Base-by-base conservation (phyloP, 805 yeast species). In the Candida fluviatilis region DNA sequence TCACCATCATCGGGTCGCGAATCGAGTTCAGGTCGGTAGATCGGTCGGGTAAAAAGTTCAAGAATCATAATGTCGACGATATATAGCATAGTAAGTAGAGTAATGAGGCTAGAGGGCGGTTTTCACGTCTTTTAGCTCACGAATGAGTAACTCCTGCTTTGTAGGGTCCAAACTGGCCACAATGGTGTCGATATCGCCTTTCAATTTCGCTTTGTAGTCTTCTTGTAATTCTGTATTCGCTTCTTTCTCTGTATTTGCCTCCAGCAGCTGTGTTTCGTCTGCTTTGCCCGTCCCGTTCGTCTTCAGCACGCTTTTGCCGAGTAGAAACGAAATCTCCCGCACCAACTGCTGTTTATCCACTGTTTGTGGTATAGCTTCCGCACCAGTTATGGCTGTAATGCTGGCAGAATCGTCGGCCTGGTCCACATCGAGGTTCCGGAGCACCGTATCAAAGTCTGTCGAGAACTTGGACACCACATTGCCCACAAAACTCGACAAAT, bases 31-130 rank as follows among this genome's bases (percentile, higher is more conserved):
- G 95, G 55, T 71, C 90, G 30, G 77, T 78, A 7, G 97, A 90
- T 50, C 70, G 98, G 41, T 79, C 95, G 0, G 85, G 82, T 17
- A 77, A 84, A 50, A 88, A 90, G 64, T 88, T 88, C 69, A 90
- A 90, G 62, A 76, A 80, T 41, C 93, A 83, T 48, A 74, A 76
- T 23, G 87, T 85, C 26, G 83, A 76, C 42, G 84, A 80, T 53
- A 57, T 64, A 5, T 33, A 64, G 40, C 61, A 18, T 18, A 36
- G 26, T 23, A 28, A 12, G 13, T 26, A 26, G 15, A 26, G 7
- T 26, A 26, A 26, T 26, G 29, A 26, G n/a, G n/a, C n/a, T n/a
- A n/a, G n/a, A n/a, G n/a, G n/a, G n/a, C n/a, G n/a, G n/a, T n/a
- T n/a, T n/a, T n/a, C n/a, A n/a, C n/a, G n/a, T n/a, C n/a, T n/a